Percentiles rank a stretch among this genome's conserved stretches.
Conservation (phyloP, 2,329 filamentous ascomycete species). For the Aspergillus caelatus region DNA sequence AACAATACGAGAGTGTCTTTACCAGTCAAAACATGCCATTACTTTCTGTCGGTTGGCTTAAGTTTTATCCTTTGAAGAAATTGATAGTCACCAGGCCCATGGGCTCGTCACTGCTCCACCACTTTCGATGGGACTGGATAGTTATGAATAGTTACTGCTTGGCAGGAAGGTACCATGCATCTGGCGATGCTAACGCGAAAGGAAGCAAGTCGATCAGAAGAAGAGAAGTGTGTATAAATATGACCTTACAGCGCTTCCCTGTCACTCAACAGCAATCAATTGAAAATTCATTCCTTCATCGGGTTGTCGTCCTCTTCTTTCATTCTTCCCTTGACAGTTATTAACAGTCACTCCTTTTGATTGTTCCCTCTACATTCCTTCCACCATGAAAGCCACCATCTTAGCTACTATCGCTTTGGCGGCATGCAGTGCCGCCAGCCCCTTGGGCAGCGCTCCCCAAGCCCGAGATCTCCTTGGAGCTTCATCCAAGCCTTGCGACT, state of each 20-base stretch:
- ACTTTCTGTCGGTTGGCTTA: background rate
- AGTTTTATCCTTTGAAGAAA: background rate
- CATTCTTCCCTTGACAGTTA: constrained; percentile 4
- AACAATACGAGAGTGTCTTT: background rate
- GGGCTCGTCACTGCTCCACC: background rate
- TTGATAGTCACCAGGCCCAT: no score
- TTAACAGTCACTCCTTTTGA: constrained; percentile 9
- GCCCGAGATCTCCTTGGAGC: constrained; percentile 5
- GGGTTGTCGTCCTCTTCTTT: constrained; percentile 2
- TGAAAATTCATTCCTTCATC: background rate
- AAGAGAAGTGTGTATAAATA: constrained; percentile 12
- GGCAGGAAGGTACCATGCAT: constrained; percentile 1
- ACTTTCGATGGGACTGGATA: background rate
- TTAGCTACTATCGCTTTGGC: constrained; percentile 21
- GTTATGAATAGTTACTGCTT: constrained; percentile 13
- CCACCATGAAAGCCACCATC: constrained; percentile 23
- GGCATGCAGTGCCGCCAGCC: constrained; percentile 19
- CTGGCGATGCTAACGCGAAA: background rate
- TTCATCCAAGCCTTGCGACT: background rate
- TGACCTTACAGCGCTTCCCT: background rate
- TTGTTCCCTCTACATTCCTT: constrained; percentile 10
- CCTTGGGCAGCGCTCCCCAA: constrained; percentile 12
- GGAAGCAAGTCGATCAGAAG: background rate
- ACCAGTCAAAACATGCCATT: background rate
- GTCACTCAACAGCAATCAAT: constrained; percentile 1